Evolutionary conservation across 2,329 filamentous ascomycete genomes (phyloP), one percentile per base, ranked within the genome.

Genomic region (Arthroderma uncinatum): DNA sequence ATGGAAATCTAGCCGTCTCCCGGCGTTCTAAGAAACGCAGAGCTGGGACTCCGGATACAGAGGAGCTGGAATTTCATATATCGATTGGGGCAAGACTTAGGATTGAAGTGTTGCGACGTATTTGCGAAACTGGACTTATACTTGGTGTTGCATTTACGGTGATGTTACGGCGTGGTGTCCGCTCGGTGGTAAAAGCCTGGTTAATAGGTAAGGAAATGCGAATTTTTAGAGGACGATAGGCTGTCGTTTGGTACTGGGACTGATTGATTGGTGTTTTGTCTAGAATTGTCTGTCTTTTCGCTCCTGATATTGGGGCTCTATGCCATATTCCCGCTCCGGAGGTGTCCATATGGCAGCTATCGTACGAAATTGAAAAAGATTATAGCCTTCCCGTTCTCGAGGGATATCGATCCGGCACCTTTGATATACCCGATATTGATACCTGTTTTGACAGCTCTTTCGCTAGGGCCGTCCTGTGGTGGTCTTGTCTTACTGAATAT

Each of bases 401-500:
- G 82, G 2, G 79, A 81, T n/a, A 95, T 96, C 71, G 92, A 97
- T 66, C 91, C 90, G 2, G 92, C 92, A 5, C 89, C 91, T 9
- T 78, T 95, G n/a, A 72, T 96, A 58, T 97, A 96, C 68, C 92
- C 92, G 16, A 80, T 86, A 4, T 72, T 84, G 1, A 78, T 95
- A 30, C 89, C 91, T 0, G 73, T 91, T 14, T 78, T 91, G 48
- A 85, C 93, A 28, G 84, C 90, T 1, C 75, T 93, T 3, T 84
- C 91, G 8, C 77, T 95, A 42, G 82, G 84, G 6, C 76, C 79
- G 54, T 78, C 80, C 53, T 82, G 81, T 48, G 76, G 80, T 2
- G 76, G 78, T 14, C 76, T 83, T 10, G 69, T 95, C 19, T 73
- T 95, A 6, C 84, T 87, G 1, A 95, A 93, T 65, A 81, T 95